Conservation (phyloP, 352 stramenopile genomes). For the Phytophthora quininea region DNA sequence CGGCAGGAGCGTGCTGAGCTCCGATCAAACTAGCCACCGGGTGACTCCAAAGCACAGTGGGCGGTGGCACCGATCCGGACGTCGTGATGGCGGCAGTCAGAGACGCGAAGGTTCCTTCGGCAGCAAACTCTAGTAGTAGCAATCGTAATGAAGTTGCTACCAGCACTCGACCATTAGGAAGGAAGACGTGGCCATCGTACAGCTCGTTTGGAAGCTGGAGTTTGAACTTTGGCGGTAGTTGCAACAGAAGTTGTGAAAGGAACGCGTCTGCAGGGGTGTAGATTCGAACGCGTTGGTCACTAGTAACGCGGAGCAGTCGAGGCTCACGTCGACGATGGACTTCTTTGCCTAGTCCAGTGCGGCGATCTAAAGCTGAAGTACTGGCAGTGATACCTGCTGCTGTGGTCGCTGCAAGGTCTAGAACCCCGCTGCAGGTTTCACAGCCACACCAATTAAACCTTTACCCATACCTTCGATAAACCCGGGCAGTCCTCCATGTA, state of each 20-base stretch:
- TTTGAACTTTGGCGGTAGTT: constrained; percentile 50
- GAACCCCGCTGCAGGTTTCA: constrained; percentile 87
- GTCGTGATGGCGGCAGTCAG: constrained; percentile 41
- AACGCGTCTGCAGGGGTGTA: constrained; percentile 78
- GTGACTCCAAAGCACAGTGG: constrained; percentile 35
- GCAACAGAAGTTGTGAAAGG: constrained; percentile 65
- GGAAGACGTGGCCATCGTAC: constrained; percentile 79
- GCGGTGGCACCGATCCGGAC: constrained; percentile 35
- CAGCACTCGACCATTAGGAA: constrained; percentile 64
- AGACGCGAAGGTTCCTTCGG: constrained; percentile 34
- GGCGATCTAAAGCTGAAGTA: constrained; percentile 82
- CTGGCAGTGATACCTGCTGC: constrained; percentile 87
- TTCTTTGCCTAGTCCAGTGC: constrained; percentile 52
- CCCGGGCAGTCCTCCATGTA: constrained; percentile 88
- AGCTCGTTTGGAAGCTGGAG: constrained; percentile 73
- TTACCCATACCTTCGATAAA: constrained; percentile 91
- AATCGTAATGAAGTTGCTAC: constrained; percentile 80
- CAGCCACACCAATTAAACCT: constrained; percentile 85
- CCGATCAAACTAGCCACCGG: constrained; percentile 31
- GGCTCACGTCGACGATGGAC: constrained; percentile 54
- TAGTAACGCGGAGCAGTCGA: constrained; percentile 71
- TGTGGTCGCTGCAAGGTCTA: constrained; percentile 81
- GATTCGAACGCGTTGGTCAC: constrained; percentile 78
- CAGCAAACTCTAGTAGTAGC: constrained; percentile 43
- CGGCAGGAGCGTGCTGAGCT: constrained; percentile 26